Evolutionary conservation across 768 basidiomycete species (phyloP), one percentile per base, ranked within the genome.

Genomic region (Symmetrospora coprosmae): DNA sequence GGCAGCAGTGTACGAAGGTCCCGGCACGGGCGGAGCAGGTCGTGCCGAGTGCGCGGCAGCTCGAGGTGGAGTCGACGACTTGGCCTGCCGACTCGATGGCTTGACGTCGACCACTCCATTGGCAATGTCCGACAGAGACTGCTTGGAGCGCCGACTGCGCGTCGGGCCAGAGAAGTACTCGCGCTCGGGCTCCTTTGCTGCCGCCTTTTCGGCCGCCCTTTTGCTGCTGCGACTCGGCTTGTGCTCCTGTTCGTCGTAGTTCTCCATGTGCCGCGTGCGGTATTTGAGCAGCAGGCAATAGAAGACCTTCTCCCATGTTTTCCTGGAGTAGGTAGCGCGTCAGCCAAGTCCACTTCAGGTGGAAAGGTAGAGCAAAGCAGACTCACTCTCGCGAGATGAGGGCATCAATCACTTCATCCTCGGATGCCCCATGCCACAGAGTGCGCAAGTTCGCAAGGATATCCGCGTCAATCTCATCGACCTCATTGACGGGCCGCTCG

Each of bases 301-400:
- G 47, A 97, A 86, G 0, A 87, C 87, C 73, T 99, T 96, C 71
- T 97, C 88, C 86, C 88, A 91, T 28, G 85, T 91, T 50, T 81
- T 81, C 56, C 82, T 80, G 50, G 14, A 16, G 17, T 3, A 19
- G 13, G 14, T 21, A 27, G n/a, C n/a, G n/a, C n/a, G n/a, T n/a
- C n/a, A n/a, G n/a, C n/a, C n/a, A n/a, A n/a, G n/a, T 38, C 7
- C 5, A 21, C 3, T 1, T 31, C 27, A 37, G 38, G 35, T 13
- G 25, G 2, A 27, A 48, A 62, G 56, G 34, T 67, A 31, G 17
- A 49, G 5, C 51, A 45, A 43, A 1, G 9, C n/a, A 27, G 16
- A 69, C 76, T 62, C 50, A 77, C 75, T 76, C 69, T 73, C 77
- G 67, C 61, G 71, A 74, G 50, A 77, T 66, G 33, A 99, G 75